Evolutionary conservation across 768 basidiomycete genomes (phyloP).

Genomic region (Candolleomyces aberdarensis): DNA sequence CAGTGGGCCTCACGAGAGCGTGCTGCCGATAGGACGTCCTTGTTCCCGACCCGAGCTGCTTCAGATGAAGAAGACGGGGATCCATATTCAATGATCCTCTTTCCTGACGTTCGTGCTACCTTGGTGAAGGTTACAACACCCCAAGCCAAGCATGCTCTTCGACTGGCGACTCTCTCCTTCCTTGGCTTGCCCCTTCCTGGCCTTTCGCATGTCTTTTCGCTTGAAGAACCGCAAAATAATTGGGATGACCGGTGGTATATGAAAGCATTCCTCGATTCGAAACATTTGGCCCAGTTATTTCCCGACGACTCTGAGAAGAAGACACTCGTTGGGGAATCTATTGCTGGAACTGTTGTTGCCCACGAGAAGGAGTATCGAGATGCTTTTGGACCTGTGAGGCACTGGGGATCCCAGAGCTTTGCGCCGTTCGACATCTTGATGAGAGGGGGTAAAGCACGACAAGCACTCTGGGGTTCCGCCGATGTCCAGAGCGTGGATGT

Average conservation of each 20-base stretch:
- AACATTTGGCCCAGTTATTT: constrained; percentile 51
- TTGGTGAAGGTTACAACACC: constrained; percentile 46
- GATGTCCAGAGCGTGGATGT: constrained; percentile 53
- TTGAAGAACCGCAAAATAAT: constrained; percentile 22
- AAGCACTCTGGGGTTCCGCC: constrained; percentile 35
- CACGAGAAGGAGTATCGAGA: constrained; percentile 58
- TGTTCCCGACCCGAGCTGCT: constrained; percentile 53
- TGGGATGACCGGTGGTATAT: constrained; percentile 72
- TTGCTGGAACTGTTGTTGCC: constrained; percentile 66
- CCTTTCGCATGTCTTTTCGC: constrained; percentile 41
- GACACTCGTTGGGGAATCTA: constrained; percentile 51
- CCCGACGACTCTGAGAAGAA: constrained; percentile 33
- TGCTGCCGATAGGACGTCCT: constrained; percentile 38
- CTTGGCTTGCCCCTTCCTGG: constrained; percentile 74
- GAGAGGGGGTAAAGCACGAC: constrained; percentile 26
- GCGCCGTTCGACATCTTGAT: constrained; percentile 47
- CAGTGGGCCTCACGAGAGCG: constrained; percentile 63
- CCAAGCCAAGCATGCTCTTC: constrained; percentile 52
- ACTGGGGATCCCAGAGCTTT: constrained; percentile 56
- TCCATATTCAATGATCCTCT: constrained; percentile 70
- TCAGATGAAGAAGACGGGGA: constrained; percentile 51
- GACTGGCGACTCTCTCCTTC: constrained; percentile 67
- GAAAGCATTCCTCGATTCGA: constrained; percentile 40
- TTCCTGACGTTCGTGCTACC: constrained; percentile 64
- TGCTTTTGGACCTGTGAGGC: constrained; percentile 65